These are phyloP conservation scores for Pythium dissimile DNA, from an alignment of 352 stramenopile species.

Conservation along the genomic window DNA sequence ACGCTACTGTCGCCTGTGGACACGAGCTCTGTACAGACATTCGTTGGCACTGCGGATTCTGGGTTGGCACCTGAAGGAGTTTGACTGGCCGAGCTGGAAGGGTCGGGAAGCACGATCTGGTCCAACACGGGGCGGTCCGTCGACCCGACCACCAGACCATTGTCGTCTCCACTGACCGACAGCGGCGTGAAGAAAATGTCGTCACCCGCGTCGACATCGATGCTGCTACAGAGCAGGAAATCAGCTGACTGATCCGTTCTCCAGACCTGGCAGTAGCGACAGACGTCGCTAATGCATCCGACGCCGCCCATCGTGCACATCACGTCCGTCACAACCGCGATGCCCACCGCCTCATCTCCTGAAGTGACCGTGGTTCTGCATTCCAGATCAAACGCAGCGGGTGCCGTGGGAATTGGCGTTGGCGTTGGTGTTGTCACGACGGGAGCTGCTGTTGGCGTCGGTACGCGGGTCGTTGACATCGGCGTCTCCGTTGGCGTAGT, in stretches of 20 bases:
- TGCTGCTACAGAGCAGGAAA: neutral
- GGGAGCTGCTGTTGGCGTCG: neutral
- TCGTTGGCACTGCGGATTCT: too few species aligned
- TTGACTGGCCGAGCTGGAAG: neutral
- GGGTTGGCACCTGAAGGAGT: too few species aligned
- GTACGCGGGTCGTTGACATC: too few species aligned
- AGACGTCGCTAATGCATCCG: constrained; percentile 13
- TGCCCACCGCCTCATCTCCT: neutral
- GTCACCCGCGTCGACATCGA: neutral
- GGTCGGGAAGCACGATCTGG: neutral
- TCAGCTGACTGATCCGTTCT: constrained; percentile 12
- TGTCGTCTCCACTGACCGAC: neutral
- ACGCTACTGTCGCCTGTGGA: neutral
- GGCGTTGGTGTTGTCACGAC: neutral
- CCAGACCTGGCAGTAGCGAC: constrained; percentile 26
- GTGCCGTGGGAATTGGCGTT: neutral
- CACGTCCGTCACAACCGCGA: neutral
- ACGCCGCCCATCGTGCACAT: neutral
- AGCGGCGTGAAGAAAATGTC: neutral
- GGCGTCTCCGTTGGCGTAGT: too few species aligned
- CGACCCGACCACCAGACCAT: neutral
- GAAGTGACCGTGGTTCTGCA: neutral
- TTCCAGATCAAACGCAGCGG: neutral
- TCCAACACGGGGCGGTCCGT: neutral
- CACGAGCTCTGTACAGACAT: neutral